These are phyloP conservation scores for Pelargonium nanum DNA, from an alignment of 345 rosid genomes.

Conservation along the genomic window DNA sequence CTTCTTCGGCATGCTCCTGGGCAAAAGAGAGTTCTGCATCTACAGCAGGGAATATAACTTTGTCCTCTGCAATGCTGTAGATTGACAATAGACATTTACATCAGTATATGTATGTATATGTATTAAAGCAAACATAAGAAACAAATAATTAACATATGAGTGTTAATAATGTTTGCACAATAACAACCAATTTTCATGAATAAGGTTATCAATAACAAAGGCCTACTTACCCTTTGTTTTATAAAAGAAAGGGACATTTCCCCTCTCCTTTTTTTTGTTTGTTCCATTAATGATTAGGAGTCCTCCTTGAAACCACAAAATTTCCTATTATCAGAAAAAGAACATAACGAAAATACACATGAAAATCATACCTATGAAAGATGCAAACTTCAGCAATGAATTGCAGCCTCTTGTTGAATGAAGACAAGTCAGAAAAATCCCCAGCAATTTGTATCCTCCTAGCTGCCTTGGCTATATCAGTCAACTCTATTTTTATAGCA, in stretches of 20 bases:
- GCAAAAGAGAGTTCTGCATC: slow-evolving; percentile 62
- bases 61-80: slow-evolving; percentile 83
- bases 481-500: slow-evolving; percentile 67
- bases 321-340: not conserved
- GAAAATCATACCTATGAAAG: slow-evolving; percentile 53
- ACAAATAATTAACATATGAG: not conserved
- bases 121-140: not conserved
- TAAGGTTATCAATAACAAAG: too few species aligned
- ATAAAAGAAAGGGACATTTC: too few species aligned
- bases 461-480: slow-evolving; percentile 74
- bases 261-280: too few species aligned
- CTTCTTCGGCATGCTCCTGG: slow-evolving; percentile 80
- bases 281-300: not conserved
- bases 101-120: not conserved
- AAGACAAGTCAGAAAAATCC: slow-evolving; percentile 57
- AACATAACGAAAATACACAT: too few species aligned
- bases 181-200: too few species aligned
- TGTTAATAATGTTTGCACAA: too few species aligned
- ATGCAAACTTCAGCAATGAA: slow-evolving; percentile 87
- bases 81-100: not conserved
- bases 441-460: slow-evolving; percentile 70
- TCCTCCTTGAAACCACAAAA: not conserved
- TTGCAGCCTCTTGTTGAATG: slow-evolving; percentile 73
- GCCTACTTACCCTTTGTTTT: too few species aligned
- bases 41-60: slow-evolving; percentile 83